phyloP scores from a whole-genome alignment of 2,329 filamentous ascomycete species.

The Sclerotinia minor region DNA sequence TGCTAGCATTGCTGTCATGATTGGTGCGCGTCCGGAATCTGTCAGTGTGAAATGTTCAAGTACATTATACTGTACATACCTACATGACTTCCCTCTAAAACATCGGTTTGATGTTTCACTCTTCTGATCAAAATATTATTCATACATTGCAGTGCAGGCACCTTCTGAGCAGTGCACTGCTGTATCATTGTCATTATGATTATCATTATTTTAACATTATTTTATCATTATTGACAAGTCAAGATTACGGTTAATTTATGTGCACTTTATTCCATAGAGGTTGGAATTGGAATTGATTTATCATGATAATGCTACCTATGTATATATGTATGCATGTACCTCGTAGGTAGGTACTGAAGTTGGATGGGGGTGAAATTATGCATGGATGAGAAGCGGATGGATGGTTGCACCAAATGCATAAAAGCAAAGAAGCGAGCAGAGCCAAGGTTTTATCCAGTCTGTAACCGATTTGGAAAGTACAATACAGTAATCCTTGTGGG shows the following conservation, averaged over 20 bases:
- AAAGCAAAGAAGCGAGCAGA: neutral
- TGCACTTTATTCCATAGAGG: too few species aligned
- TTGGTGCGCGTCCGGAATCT: neutral
- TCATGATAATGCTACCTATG: neutral
- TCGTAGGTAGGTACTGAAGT: too few species aligned
- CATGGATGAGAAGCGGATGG: slow-evolving; percentile 8
- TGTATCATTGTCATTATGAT: neutral
- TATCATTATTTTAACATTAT: neutral
- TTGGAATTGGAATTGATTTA: neutral
- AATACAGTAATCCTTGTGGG: neutral
- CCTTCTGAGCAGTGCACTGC: neutral
- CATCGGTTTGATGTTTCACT: neutral
- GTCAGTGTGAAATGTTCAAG: neutral
- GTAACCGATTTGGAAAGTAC: neutral
- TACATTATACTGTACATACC: too few species aligned
- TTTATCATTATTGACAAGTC: neutral
- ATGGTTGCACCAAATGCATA: neutral
- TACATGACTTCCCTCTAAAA: neutral
- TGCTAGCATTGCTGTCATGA: neutral
- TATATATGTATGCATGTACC: too few species aligned
- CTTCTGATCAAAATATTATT: neutral
- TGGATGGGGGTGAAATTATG: neutral
- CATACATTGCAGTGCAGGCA: neutral
- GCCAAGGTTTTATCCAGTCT: neutral
- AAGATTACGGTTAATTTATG: neutral